phyloP scores from a whole-genome alignment of 164 flowering plant genomes.

The Chimonanthus praecox region DNA sequence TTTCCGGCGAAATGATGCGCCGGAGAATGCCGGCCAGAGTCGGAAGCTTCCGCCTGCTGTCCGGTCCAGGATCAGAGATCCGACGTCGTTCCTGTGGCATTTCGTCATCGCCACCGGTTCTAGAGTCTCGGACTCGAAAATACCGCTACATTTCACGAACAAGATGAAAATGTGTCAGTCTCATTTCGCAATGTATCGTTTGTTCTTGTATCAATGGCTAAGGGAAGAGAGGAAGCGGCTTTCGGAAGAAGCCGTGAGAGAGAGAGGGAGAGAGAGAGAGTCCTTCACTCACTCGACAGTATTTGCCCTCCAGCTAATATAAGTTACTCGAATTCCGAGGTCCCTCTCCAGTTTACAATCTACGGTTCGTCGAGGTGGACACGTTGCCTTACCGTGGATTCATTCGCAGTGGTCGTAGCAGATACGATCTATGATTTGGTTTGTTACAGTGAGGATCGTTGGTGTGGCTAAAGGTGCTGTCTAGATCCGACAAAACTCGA shows the following conservation, averaged over 20 bases:
- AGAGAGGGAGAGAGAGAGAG: not conserved
- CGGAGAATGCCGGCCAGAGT: slow-evolving; percentile 30
- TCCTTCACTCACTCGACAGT: not conserved
- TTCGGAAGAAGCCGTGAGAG: slow-evolving; percentile 12
- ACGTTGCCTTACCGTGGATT: not conserved
- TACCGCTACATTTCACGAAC: slow-evolving; percentile 27
- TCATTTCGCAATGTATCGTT: not conserved
- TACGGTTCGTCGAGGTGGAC: not conserved
- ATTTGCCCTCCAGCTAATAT: slow-evolving; percentile 9
- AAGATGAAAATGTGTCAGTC: not conserved
- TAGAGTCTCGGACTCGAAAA: not conserved
- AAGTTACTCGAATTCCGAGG: slow-evolving; percentile 4
- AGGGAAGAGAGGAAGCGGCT: slow-evolving; percentile 1
- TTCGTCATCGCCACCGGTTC: slow-evolving; percentile 34
- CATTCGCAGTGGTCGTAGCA: not conserved
- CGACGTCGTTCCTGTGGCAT: slow-evolving; percentile 41
- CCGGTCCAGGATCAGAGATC: slow-evolving; percentile 44
- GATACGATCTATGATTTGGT: too few species aligned
- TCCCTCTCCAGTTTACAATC: not conserved
- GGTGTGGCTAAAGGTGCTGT: too few species aligned
- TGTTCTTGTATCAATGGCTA: not conserved
- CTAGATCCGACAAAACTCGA: too few species aligned
- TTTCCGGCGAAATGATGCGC: slow-evolving; percentile 28
- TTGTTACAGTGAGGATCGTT: too few species aligned
- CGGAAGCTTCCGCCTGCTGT: slow-evolving; percentile 15